Evolutionary conservation across 768 basidiomycete species (phyloP), one percentile per base, ranked within the genome.

Genomic region (Auricularia heimuer): DNA sequence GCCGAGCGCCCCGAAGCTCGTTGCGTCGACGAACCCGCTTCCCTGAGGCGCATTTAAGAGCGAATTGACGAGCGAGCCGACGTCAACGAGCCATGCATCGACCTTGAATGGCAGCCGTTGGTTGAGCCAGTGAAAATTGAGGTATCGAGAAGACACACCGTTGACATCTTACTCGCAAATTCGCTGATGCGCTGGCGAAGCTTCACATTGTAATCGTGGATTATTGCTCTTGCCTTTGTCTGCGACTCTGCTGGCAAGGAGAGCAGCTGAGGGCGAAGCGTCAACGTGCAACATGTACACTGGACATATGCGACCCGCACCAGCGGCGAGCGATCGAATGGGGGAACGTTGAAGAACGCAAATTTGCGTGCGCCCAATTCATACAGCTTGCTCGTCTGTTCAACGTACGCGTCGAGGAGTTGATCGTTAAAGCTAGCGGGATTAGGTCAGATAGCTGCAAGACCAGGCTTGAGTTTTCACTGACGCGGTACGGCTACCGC

Each of bases 331-430:
- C 83, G 77, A 62, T 86, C 73, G 18, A 79, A 76, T 1, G 84
- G 84, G 2, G 85, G 85, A 16, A 87, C 84, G 36, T 81, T 85
- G 63, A 86, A 76, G 74, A 86, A 83, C 18, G 85, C 73, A 75
- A 86, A 86, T 63, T 83, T 83, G 44, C 86, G 77, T 7, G 80
- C 87, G 18, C 87, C 87, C 34, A 73, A 78, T 51, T 77, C 74
- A 74, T 82, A 10, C 21, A 83, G 73, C 62, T 82, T 77, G 64
- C 82, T 75, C 1, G 83, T 77, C 61, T 81, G 74, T 0, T 76
- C 79, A 64, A 85, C 84, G 65, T 85, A 80, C 2, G 77, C 78
- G 63, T 79, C 73, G 47, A 85, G 73, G 36, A 85, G 76, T 1
- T 72, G 74, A 63, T 82, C 82, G 4, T 79, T 75, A 72, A 85